Evolutionary conservation across 2,329 filamentous ascomycete genomes (phyloP).

Genomic region (Beauveria australis): DNA sequence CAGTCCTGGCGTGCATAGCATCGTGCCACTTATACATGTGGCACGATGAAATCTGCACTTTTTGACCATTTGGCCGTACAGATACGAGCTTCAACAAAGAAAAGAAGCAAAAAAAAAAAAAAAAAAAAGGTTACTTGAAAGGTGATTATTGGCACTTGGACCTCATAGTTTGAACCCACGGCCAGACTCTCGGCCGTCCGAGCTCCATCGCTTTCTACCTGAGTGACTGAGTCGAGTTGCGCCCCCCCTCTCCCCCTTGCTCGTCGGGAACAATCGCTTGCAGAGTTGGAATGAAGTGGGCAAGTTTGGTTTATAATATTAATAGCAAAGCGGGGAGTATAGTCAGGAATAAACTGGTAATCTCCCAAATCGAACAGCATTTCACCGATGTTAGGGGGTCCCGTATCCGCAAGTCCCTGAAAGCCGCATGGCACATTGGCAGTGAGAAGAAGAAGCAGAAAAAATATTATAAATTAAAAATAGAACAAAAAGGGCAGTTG

Average conservation of each 20-base stretch:
- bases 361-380: not conserved
- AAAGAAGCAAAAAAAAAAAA: not conserved
- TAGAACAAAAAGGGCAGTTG: too few species aligned
- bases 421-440: too few species aligned
- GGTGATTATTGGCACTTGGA: not conserved
- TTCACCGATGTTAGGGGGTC: not conserved
- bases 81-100: too few species aligned
- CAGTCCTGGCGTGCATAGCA: too few species aligned
- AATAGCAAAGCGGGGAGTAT: too few species aligned
- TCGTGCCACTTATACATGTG: too few species aligned
- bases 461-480: not conserved
- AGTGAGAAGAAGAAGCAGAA: too few species aligned
- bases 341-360: too few species aligned
- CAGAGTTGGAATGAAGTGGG: not conserved
- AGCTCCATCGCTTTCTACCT: not conserved
- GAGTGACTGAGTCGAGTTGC: not conserved
- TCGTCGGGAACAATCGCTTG: not conserved
- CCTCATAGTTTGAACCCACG: not conserved
- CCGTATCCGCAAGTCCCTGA: not conserved
- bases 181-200: not conserved
- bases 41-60: too few species aligned
- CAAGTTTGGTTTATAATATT: too few species aligned
- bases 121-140: too few species aligned
- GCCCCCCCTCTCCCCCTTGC: not conserved
- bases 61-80: too few species aligned